Evolutionary conservation across 306 rosid species (phyloP).

Genomic region (Castanea mollissima): DNA sequence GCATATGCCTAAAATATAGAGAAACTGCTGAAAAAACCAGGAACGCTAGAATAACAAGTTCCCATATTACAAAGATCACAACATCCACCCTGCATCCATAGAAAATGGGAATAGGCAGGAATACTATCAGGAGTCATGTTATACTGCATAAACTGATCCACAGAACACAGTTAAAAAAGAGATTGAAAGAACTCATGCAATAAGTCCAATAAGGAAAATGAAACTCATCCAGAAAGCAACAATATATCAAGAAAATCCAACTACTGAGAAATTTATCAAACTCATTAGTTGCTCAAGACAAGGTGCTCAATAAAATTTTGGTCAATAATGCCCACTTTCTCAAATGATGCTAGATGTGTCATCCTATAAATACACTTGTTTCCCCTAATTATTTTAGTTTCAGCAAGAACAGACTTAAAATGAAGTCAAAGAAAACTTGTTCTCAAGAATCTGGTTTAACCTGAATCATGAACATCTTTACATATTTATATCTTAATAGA

Average conservation of each 20-base stretch:
- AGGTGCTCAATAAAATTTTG: background rate
- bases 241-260: background rate
- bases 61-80: slow-evolving; percentile 97
- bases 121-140: slow-evolving; percentile 8
- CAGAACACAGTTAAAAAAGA: background rate
- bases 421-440: background rate
- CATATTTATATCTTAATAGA: background rate
- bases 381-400: background rate
- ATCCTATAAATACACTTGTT: background rate
- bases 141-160: background rate
- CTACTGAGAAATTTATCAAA: background rate
- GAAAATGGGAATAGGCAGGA: slow-evolving; percentile 18
- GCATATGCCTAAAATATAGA: slow-evolving; percentile 85
- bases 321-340: background rate
- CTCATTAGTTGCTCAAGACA: background rate
- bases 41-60: slow-evolving; percentile 85
- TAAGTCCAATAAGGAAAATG: background rate
- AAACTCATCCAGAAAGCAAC: background rate
- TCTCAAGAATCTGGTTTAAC: background rate
- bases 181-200: background rate
- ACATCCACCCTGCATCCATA: slow-evolving; percentile 93
- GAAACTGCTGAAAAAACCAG: slow-evolving; percentile 92
- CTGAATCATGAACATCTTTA: background rate
- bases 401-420: background rate
- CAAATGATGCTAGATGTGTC: no score